These are phyloP conservation scores for Cordyceps javanica DNA, from an alignment of 2,329 filamentous ascomycete genomes.

Conservation along the genomic window DNA sequence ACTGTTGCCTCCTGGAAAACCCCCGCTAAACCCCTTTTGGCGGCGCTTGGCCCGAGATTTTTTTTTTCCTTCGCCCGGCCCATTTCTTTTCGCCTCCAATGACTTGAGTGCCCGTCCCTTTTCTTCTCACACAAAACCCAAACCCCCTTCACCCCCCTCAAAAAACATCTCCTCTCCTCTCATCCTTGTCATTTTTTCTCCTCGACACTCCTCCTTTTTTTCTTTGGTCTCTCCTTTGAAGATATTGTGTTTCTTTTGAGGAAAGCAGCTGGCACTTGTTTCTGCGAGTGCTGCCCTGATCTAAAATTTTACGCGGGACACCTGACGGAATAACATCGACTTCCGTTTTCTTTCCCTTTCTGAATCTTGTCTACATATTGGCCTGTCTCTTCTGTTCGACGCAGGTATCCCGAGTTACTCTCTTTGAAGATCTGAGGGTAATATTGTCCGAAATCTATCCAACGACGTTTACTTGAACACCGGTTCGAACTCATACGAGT, in stretches of 20 bases:
- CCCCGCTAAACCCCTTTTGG: slow-evolving; percentile 14
- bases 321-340: slow-evolving; percentile 26
- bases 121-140: slow-evolving; percentile 24
- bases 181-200: slow-evolving; percentile 24
- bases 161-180: slow-evolving; percentile 16
- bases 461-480: slow-evolving; percentile 9
- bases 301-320: slow-evolving; percentile 27
- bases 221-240: slow-evolving; percentile 43
- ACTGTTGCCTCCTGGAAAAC: slow-evolving; percentile 1
- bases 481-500: slow-evolving; percentile 12
- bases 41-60: slow-evolving; percentile 5
- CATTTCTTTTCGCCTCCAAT: slow-evolving; percentile 25
- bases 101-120: slow-evolving; percentile 12
- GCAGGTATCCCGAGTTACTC: slow-evolving; percentile 23
- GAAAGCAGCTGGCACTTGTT: slow-evolving; percentile 29
- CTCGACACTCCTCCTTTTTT: slow-evolving; percentile 27
- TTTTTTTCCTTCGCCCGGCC: slow-evolving; percentile 9
- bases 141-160: slow-evolving; percentile 19
- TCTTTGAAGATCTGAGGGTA: slow-evolving; percentile 27
- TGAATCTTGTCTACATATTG: slow-evolving; percentile 5
- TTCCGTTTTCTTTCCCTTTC: slow-evolving; percentile 23
- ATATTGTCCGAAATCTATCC: slow-evolving; percentile 12
- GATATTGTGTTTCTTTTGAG: slow-evolving; percentile 39
- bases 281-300: slow-evolving; percentile 20
- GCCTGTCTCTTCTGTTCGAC: slow-evolving; percentile 15